Percentiles rank a stretch among this genome's conserved stretches.
Conservation (phyloP, 2,329 filamentous ascomycete genomes). For the Penicillium sp. region DNA sequence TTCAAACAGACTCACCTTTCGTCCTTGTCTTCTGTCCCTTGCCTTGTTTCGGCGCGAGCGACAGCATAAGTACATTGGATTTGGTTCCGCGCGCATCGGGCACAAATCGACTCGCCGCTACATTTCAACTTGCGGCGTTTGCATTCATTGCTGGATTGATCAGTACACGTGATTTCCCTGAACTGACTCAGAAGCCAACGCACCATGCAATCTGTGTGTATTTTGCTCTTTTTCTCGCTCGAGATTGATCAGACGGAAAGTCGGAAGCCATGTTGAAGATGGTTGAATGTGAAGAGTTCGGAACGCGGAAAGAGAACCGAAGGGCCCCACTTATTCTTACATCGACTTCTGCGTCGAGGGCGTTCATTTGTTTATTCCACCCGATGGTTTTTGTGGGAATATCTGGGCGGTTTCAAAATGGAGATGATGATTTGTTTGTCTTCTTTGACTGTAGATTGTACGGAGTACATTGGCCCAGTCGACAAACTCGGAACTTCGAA, state of each 20-base stretch:
- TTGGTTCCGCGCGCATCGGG: slow-evolving; percentile 63
- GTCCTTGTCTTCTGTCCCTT: slow-evolving; percentile 17
- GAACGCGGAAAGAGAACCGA: slow-evolving; percentile 8
- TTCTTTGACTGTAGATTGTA: no score
- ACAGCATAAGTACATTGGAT: slow-evolving; percentile 66
- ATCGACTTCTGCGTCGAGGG: no score
- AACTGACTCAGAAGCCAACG: neutral
- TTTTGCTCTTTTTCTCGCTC: slow-evolving; percentile 33
- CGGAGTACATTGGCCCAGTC: no score
- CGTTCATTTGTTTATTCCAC: no score
- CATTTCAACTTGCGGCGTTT: slow-evolving; percentile 76
- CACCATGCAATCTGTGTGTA: slow-evolving; percentile 40
- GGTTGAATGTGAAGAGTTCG: neutral
- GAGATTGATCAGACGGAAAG: neutral
- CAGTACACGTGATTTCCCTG: neutral
- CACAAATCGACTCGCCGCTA: slow-evolving; percentile 69
- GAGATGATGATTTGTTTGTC: no score
- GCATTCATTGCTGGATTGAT: slow-evolving; percentile 63
- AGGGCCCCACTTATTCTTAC: neutral
- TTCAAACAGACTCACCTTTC: slow-evolving; percentile 17
- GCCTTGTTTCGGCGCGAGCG: slow-evolving; percentile 52
- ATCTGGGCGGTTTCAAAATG: no score
- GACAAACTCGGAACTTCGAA: no score
- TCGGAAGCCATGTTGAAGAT: neutral
- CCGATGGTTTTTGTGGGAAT: no score